Evolutionary conservation across 805 yeast genomes (phyloP), one percentile per base, ranked within the genome.

Genomic region (Myxozyma melibiosi): DNA sequence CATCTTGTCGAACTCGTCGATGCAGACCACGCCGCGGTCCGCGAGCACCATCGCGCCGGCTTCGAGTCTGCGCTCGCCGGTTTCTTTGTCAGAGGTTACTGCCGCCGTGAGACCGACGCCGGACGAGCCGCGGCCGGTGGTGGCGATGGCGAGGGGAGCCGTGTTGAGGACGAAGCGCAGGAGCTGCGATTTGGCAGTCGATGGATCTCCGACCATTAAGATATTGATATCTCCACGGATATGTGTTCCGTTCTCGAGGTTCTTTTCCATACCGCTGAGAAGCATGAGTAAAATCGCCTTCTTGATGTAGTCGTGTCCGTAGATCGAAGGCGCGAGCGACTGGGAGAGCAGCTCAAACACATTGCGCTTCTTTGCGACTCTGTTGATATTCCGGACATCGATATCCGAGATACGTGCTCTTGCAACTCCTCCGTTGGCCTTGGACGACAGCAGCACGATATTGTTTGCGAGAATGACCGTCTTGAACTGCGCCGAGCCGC

Each of bases 31-130:
- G 63, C 99, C 99, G 64, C 97, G 79, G 74, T 94, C 99, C 11
- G 98, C 99, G 62, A 94, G 78, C 37, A 94, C 99, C 97, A 94
- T 92, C 2, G 99, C 99, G 79, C 99, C 99, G 0, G 98, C 99
- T 74, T 94, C 99, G 64, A 94, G 77, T 66, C 96, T 81, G 68
- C 97, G 80, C 74, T 94, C 99, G 58, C 98, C 98, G 0, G 99
- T 94, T 73, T 94, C 99, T 68, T 85, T 86, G 73, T 94, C 99
- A 1, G 91, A 82, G 5, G 97, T 91, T 2, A 94, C 99, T 0
- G 99, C 99, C 18, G 99, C 99, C 0, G 99, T 94, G 68, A 94
- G 80, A 89, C 99, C 99, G 43, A 94, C 99, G 72, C 99, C 99
- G 1, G 98, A 91, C n/a, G 98, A 92, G 62, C 99, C 99, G 72